Base-by-base conservation (phyloP, 2,329 filamentous ascomycete species). In the Pezicula radicicola region DNA sequence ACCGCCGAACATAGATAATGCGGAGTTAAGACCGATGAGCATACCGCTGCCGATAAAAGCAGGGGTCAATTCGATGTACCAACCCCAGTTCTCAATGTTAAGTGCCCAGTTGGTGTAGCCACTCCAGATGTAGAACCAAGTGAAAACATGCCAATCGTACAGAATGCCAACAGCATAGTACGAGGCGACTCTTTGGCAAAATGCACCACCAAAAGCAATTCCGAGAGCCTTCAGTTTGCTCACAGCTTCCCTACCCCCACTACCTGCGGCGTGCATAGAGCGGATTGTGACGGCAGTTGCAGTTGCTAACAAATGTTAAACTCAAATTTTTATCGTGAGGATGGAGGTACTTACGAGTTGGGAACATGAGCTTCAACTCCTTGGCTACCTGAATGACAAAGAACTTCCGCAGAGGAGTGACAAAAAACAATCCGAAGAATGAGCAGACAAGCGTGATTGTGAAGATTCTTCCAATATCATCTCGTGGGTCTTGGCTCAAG, bases 361-460 rank as follows among this genome's bases (percentile, higher is more conserved):
- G 81, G 67, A 84, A 85, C 51, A 84, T 74, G 42, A 85, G 72
- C 51, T 75, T 76, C 30, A 84, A 68, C 66, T 85, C 80, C 9
- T 81, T 73, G 3, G 80, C 80, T 12, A 85, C 80, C 53, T 84
- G 81, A 65, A 87, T 79, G 66, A 87, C 79, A 71, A 86, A 87
- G 71, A 87, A 87, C 63, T 84, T 85, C 52, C 84, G 80, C 18
- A 85, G 74, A 7, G 82, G 81, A 0, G 81, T 83, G 46, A 79
- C 78, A 57, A 84, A 83, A 65, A 83, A 83, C 54, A 85, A 75
- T 4, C 84, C 84, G 64, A 85, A 85, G 68, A 84, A 84, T 9
- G 78, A 80, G 53, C 80, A 81, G 45, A 84, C 78, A 41, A 83
- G 72, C 2, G 82, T 85, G 56, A 87, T 73, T 27, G 79, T 79